Conservation (phyloP, 2,329 filamentous ascomycete species). For the Diaporthe sp. region DNA sequence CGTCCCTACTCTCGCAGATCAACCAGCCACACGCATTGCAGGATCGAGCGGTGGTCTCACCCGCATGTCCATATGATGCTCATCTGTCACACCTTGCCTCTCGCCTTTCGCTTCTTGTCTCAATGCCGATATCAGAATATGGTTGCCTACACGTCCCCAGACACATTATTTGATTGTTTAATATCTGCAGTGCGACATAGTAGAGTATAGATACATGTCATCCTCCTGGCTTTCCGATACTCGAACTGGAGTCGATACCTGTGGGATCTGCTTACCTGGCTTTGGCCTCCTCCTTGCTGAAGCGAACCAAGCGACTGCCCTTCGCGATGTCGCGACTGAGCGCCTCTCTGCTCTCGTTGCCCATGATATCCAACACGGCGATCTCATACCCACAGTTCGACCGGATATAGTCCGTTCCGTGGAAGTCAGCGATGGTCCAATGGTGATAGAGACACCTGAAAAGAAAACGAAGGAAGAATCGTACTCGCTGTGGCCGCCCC, state of each 20-base stretch:
- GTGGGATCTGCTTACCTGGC: not conserved
- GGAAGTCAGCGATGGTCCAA: too few relatives aligned
- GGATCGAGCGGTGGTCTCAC: not conserved
- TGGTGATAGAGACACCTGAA: too few relatives aligned
- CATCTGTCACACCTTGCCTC: not conserved
- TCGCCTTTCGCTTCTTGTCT: not conserved
- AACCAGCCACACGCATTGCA: not conserved
- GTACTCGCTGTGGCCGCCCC: too few relatives aligned
- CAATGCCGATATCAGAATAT: not conserved
- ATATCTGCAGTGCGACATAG: not conserved
- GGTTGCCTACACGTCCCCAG: too few relatives aligned
- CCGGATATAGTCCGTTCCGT: too few relatives aligned
- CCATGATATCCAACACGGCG: too few relatives aligned
- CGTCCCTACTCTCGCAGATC: not conserved
- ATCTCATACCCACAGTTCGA: too few relatives aligned
- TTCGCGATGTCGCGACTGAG: not conserved
- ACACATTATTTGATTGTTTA: too few relatives aligned
- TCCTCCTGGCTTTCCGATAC: not conserved
- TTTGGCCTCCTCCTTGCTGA: not conserved
- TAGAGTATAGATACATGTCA: not conserved
- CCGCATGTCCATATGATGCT: not conserved
- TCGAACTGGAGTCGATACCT: too few relatives aligned
- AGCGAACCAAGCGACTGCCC: not conserved
- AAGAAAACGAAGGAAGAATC: too few relatives aligned
- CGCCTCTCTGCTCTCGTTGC: not conserved